Evolutionary conservation across 1,139 yeast species (phyloP).

Genomic region (Suzukiozyma palmioleophila): DNA sequence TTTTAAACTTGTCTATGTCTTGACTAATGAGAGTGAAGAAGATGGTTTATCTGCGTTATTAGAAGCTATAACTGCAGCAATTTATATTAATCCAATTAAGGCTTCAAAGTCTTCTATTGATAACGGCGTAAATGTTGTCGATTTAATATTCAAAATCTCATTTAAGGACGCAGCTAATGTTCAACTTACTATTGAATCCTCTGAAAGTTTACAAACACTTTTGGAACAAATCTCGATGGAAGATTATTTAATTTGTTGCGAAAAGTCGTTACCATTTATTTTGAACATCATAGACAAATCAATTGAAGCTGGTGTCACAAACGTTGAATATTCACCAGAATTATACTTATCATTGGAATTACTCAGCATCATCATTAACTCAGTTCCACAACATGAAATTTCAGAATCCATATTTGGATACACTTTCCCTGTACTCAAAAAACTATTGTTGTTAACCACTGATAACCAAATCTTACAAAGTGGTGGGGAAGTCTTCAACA

Average conservation of each 20-base stretch:
- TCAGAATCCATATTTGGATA: slow-evolving; percentile 46
- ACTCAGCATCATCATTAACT: slow-evolving; percentile 51
- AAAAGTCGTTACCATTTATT: slow-evolving; percentile 50
- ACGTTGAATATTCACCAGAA: slow-evolving; percentile 50
- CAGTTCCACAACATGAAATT: slow-evolving; percentile 31
- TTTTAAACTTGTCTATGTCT: slow-evolving; percentile 26
- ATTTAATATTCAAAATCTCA: slow-evolving; percentile 59
- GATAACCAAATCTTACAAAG: slow-evolving; percentile 80
- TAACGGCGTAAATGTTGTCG: slow-evolving; percentile 30
- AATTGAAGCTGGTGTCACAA: slow-evolving; percentile 8
- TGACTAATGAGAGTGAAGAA: slow-evolving; percentile 68
- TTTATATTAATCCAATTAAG: slow-evolving; percentile 38
- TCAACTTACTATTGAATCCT: slow-evolving; percentile 61
- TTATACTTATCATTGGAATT: slow-evolving; percentile 66
- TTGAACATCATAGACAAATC: slow-evolving; percentile 30
- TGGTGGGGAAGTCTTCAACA: slow-evolving; percentile 71
- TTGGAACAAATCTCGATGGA: slow-evolving; percentile 43
- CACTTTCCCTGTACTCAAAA: slow-evolving; percentile 49
- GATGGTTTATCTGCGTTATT: slow-evolving; percentile 75
- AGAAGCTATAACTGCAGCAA: slow-evolving; percentile 61
- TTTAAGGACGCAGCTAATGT: slow-evolving; percentile 74
- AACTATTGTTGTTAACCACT: slow-evolving; percentile 48
- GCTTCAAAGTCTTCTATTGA: slow-evolving; percentile 25
- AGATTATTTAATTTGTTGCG: slow-evolving; percentile 46
- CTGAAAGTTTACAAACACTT: slow-evolving; percentile 55